Base-by-base conservation (phyloP, 768 basidiomycete genomes). In the Boletus reticuloceps region DNA sequence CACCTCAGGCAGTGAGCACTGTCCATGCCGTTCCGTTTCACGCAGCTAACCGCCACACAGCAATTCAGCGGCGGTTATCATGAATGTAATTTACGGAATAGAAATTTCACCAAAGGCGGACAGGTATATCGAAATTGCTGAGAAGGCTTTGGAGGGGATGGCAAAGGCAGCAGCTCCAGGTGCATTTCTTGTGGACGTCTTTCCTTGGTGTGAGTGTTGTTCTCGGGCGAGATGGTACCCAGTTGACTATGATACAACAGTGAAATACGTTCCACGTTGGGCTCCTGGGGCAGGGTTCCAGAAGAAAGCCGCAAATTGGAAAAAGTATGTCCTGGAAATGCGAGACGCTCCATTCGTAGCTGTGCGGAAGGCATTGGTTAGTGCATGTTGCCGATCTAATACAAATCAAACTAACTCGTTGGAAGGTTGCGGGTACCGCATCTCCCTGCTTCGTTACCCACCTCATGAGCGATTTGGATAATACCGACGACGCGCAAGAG, bases 241-340 rank as follows among this genome's bases (percentile, higher is more conserved):
- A n/a, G 16, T 14, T 64, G 27, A 69, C 17, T 14, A 11, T 43
- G 6, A 43, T 25, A 10, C 31, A 42, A 62, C 53, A 79, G 81
- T 83, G 50, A 82, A 80, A 66, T 67, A 82, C 52, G 64, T 83
- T 16, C 82, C 81, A 61, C 72, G 64, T 48, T 83, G 82, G 80
- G 48, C 80, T 4, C 81, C 81, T 34, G 78, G 80, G 1, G 78
- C 80, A 4, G 73, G 75, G 9, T 82, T 82, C 62, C 72, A 81
- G 54, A 72, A 72, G 20, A 78, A 79, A 60, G 81, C 80, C 13
- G 71, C 71, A n/a, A 67, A 75, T 50, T 82, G 82, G 80, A 77
- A 75, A 43, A 66, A 65, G 32, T 75, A 76, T 34, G 75, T 79
- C 12, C 66, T 74, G 40, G 75, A 77, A 51, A 82, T 82, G 81